Base-by-base conservation (phyloP, 2,329 filamentous ascomycete genomes). In the Herpomyces periplanetae region DNA sequence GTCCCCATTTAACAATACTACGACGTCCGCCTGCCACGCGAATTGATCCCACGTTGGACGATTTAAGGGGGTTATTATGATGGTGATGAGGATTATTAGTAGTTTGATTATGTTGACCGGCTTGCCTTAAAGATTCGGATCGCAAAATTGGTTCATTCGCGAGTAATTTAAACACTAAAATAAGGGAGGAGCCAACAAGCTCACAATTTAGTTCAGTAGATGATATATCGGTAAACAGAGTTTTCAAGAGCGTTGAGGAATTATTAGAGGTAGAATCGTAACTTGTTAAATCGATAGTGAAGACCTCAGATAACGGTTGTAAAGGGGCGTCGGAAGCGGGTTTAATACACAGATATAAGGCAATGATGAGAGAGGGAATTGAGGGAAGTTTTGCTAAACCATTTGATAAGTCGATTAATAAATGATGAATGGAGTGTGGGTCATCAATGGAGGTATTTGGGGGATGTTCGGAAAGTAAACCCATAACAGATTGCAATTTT, bases 401-500 rank as follows among this genome's bases (percentile, higher is more conserved):
- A 60, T 30, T 64, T 73, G 24, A 91, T 50, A n/a, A n/a, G 29
- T 85, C 69, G 12, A 88, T 51, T 23, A 85, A 45, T 3, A 84
- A 39, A 28, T 91, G 62, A 33, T 87, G 65, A 20, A 85, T 42
- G 13, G 65, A 47, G 1, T 54, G 58, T 19, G 60, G 49, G 28
- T 69, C 46, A 28, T 63, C 71, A 8, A 53, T 39, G 5, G 52
- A 43, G 3, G 53, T 45, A 9, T 53, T 51, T 0, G 71, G 73
- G n/a, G 60, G 55, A n/a, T n/a, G n/a, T 28, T 66, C 62, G 22
- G 87, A 62, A 17, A 96, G 46, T 30, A 91, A 50, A 37, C 71
- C 85, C 80, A 96, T 96, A 33, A 73, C 55, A 3, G 80, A 84
- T 41, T 96, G 84, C 22, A 91, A 44, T 33, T 59, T 69, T 4